Evolutionary conservation across 2,329 filamentous ascomycete species (phyloP), one percentile per base, ranked within the genome.

Genomic region (Tolypocladium guangdongense): DNA sequence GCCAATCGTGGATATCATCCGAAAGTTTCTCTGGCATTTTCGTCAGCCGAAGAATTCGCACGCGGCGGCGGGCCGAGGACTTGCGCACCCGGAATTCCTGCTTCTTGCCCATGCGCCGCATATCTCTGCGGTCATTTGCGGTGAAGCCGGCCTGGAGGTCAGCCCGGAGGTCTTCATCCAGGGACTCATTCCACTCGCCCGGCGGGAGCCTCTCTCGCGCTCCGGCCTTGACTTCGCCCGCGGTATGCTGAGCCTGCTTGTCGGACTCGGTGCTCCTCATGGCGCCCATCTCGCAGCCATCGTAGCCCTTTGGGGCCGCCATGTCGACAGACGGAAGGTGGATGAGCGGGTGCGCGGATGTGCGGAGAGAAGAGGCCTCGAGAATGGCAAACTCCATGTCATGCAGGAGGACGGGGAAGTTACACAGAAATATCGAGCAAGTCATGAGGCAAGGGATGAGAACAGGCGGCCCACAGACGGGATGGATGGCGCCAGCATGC

Each of bases 1-100:
- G 20, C 74, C 74, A 51, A 77, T 69, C 33, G 74, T 76, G 8
- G 71, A 71, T 27, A 74, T 48, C 53, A 74, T 73, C 2, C 69
- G 66, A 59, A 77, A 77, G 59, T 72, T 74, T 52, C 73, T 64
- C 65, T 72, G 18, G 11, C 2, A 30, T 3, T 12, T 8, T 8
- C 12, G 4, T 51, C 48, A 41, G 10, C 10, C 2, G 10, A 46
- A 12, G 43, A 11, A 7, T 4, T 32, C 27, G 10, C 27, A n/a
- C 14, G 16, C 7, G 14, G 16, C 14, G 7, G 41, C 16, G 18
- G 18, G 7, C 5, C 11, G 24, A 11, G 16, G 14, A n/a, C 16
- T 18, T 16, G 24, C 41, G 7, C 36, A 56, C 54, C 49, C 54
- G 52, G 18, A 56, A 54, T 39, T 54, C 51, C 50, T 57, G 57